Conservation (phyloP, 257 asterid species). For the Handroanthus guayacan region DNA sequence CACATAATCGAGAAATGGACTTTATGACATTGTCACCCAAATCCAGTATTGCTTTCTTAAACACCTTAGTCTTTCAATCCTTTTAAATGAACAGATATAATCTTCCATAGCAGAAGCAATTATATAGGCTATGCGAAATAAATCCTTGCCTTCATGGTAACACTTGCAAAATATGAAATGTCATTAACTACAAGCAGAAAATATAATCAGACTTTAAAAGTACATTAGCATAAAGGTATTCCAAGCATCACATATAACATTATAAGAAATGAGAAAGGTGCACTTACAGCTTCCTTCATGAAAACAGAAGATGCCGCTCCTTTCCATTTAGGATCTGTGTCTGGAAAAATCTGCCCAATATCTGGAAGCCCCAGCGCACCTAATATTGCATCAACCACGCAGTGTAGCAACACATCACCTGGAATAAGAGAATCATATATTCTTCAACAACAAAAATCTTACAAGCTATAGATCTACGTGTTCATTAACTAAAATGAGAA, state of each 20-base stretch:
- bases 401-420: conserved; percentile 97
- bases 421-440: conserved; percentile 3
- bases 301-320: conserved; percentile 92
- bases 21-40: not conserved
- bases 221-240: not conserved
- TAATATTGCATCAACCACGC: conserved; percentile 95
- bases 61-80: not conserved
- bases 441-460: conserved; percentile 8
- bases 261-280: not conserved
- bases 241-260: conserved; percentile 4
- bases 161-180: not conserved
- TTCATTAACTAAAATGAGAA: not conserved
- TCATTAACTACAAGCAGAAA: not conserved
- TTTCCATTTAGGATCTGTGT: conserved; percentile 96
- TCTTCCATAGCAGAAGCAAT: not conserved
- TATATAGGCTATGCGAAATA: not conserved
- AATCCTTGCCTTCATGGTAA: not conserved
- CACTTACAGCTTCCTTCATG: conserved; percentile 83
- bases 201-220: not conserved
- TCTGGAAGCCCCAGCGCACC: conserved; percentile 97
- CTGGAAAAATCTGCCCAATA: conserved; percentile 95
- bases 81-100: not conserved
- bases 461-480: not conserved
- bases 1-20: not conserved
- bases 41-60: not conserved